Percentiles rank a stretch among this genome's conserved stretches.
These are phyloP conservation scores for Amanita inopinata DNA, from an alignment of 768 basidiomycete species.

Conservation along the genomic window DNA sequence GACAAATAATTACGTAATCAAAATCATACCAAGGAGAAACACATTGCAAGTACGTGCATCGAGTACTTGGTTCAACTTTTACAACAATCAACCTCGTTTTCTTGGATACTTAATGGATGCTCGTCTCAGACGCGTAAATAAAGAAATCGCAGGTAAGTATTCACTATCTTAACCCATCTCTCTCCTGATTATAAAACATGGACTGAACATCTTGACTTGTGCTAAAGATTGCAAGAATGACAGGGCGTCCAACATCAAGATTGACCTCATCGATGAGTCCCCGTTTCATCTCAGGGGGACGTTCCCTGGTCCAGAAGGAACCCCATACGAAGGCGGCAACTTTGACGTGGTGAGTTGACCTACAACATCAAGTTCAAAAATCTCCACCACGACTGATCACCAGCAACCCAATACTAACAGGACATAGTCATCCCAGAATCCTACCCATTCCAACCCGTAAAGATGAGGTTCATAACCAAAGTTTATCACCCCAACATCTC, in stretches of 20 bases:
- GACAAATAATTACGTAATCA: too few species aligned
- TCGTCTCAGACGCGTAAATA: constrained; percentile 81
- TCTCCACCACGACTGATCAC: constrained; percentile 6
- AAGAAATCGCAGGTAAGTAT: constrained; percentile 76
- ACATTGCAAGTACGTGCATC: too few species aligned
- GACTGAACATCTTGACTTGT: constrained; percentile 9
- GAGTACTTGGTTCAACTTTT: too few species aligned
- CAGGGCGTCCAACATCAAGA: constrained; percentile 76
- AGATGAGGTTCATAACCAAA: constrained; percentile 98
- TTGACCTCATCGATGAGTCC: constrained; percentile 82
- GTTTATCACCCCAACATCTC: constrained; percentile 96
- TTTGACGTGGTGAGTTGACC: constrained; percentile 75
- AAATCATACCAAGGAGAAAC: too few species aligned
- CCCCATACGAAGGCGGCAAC: constrained; percentile 86
- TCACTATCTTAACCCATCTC: background rate
- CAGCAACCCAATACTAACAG: constrained; percentile 32
- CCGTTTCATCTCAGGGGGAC: constrained; percentile 89
- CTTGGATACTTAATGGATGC: constrained; percentile 70
- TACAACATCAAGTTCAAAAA: constrained; percentile 7
- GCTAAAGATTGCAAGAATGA: constrained; percentile 89
- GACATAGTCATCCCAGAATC: constrained; percentile 91
- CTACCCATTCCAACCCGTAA: constrained; percentile 88
- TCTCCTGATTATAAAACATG: constrained; percentile 4
- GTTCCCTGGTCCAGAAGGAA: constrained; percentile 86
- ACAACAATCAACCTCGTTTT: background rate